These are phyloP conservation scores for Neurospora sp. DNA, from an alignment of 495 filamentous ascomycete species.

Conservation along the genomic window DNA sequence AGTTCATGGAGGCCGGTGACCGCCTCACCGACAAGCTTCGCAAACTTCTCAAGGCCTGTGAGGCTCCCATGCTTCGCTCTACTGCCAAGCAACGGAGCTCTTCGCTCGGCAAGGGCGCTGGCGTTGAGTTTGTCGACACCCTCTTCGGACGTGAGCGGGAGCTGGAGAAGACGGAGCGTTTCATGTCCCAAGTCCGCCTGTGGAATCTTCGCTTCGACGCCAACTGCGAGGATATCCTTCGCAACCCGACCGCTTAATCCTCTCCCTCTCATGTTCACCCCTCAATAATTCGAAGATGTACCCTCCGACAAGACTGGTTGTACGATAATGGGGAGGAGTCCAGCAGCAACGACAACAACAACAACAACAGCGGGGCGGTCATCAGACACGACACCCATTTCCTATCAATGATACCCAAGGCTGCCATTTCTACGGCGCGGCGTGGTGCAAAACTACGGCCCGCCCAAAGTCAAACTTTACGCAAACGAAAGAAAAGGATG, in stretches of 20 bases:
- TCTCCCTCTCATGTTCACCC: conserved; percentile 1
- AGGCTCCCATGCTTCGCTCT: conserved; percentile 72
- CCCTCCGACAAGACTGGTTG: conserved; percentile 16
- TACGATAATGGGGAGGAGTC: conserved; percentile 24
- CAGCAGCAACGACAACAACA: conserved; percentile 2
- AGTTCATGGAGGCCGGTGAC: conserved; percentile 87
- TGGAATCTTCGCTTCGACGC: conserved; percentile 95
- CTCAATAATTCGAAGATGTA: conserved; percentile 4
- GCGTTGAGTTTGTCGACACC: conserved; percentile 92
- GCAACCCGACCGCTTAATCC: conserved; percentile 41
- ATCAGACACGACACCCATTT: background rate
- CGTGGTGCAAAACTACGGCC: background rate
- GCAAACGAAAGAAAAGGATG: background rate
- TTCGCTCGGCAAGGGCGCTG: conserved; percentile 84
- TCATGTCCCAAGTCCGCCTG: conserved; percentile 85
- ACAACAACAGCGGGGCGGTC: background rate
- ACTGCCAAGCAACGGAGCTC: conserved; percentile 50
- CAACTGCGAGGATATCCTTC: conserved; percentile 88
- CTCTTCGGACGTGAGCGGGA: conserved; percentile 92
- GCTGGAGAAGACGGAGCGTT: conserved; percentile 83
- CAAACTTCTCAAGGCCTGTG: conserved; percentile 78
- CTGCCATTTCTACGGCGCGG: background rate
- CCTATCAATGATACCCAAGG: background rate
- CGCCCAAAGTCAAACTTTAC: background rate
- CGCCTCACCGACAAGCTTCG: conserved; percentile 79